Evolutionary conservation across 257 asterid species (phyloP).

Genomic region (Jasminum sambac): DNA sequence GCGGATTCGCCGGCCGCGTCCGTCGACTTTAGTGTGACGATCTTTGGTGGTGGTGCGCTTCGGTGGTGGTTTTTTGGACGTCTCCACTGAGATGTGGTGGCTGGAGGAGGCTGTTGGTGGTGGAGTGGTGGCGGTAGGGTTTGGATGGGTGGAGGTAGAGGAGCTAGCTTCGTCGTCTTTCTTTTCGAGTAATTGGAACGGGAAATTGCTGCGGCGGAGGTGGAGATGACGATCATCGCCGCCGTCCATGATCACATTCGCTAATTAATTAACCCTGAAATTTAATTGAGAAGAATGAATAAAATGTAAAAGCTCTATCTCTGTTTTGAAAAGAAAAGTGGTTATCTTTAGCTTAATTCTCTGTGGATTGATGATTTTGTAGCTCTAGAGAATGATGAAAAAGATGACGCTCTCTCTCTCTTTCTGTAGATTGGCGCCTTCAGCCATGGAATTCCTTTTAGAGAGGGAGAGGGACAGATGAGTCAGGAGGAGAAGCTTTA

Average conservation of each 20-base stretch:
- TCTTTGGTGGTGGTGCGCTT: slow-evolving; percentile 50
- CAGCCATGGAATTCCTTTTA: not conserved
- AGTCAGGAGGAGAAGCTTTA: slow-evolving; percentile 32
- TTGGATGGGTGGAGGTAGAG: slow-evolving; percentile 31
- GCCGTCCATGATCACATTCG: slow-evolving; percentile 51
- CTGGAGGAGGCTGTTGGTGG: slow-evolving; percentile 22
- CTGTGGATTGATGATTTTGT: slow-evolving; percentile 14
- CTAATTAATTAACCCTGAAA: not conserved
- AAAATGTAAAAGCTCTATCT: not conserved
- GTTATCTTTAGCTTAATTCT: slow-evolving; percentile 23
- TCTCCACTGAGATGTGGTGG: slow-evolving; percentile 32
- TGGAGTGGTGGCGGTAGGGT: slow-evolving; percentile 19
- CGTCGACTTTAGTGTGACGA: slow-evolving; percentile 56
- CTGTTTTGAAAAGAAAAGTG: slow-evolving; percentile 6
- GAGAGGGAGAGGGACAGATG: slow-evolving; percentile 24
- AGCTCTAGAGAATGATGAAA: not conserved
- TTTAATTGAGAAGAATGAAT: too few relatives aligned
- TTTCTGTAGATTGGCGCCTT: not conserved
- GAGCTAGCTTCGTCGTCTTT: slow-evolving; percentile 49
- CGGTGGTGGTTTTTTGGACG: slow-evolving; percentile 40
- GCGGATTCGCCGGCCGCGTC: slow-evolving; percentile 56
- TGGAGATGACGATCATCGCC: slow-evolving; percentile 48
- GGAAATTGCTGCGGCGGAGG: slow-evolving; percentile 36
- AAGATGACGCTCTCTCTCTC: slow-evolving; percentile 7
- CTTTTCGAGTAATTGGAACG: slow-evolving; percentile 52